Conservation (phyloP, 345 rosid species). For the Erysimum cheiranthoides region DNA sequence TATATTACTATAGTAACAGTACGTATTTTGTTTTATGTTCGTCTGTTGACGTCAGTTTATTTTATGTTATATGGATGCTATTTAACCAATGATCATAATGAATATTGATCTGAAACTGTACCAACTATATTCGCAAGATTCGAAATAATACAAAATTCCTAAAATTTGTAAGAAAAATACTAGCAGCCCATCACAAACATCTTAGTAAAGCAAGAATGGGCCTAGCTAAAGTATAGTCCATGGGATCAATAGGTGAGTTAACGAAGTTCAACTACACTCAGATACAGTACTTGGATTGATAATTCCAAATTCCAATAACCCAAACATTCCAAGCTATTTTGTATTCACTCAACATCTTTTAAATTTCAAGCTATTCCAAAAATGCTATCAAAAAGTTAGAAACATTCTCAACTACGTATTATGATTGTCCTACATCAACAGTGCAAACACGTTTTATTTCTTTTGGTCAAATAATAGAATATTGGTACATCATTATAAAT, state of each 20-base stretch:
- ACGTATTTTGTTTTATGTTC: constrained; percentile 1
- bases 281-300: background rate
- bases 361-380: background rate
- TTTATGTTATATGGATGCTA: background rate
- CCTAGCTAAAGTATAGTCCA: background rate
- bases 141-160: too few species aligned
- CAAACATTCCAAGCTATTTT: background rate
- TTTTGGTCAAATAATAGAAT: constrained; percentile 1
- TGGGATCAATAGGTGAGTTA: background rate
- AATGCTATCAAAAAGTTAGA: background rate
- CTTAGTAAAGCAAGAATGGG: background rate
- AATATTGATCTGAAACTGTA: background rate
- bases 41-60: background rate
- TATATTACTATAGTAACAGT: constrained; percentile 5
- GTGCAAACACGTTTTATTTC: constrained; percentile 29
- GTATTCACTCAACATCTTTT: background rate
- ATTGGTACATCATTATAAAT: background rate
- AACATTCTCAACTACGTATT: background rate
- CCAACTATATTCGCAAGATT: too few species aligned
- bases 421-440: constrained; percentile 14
- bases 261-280: background rate
- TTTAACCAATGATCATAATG: background rate
- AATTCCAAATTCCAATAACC: background rate
- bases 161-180: too few species aligned
- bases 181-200: too few species aligned